Evolutionary conservation across 345 rosid genomes (phyloP).

Genomic region (Orychophragmus violaceus): DNA sequence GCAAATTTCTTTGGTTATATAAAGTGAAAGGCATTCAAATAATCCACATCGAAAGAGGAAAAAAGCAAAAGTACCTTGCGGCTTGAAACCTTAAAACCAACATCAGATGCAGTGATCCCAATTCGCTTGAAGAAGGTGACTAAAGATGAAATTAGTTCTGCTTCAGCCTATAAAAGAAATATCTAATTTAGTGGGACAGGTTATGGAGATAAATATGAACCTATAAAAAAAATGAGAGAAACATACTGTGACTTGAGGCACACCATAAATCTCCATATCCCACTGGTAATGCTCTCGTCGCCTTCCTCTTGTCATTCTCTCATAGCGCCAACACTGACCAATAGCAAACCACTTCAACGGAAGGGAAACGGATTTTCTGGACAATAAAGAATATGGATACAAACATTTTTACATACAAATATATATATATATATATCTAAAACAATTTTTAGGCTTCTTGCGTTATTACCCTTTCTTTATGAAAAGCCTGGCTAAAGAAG

Average conservation of each 20-base stretch:
- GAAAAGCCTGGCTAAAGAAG: constrained; percentile 89
- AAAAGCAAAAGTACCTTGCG: constrained; percentile 55
- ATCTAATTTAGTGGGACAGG: too few species aligned
- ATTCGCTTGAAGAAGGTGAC: constrained; percentile 72
- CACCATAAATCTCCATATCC: constrained; percentile 99
- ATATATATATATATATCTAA: too few species aligned
- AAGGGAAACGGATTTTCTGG: constrained; percentile 81
- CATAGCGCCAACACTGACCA: constrained; percentile 98
- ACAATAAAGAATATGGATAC: constrained; percentile 55
- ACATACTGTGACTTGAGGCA: constrained; percentile 74
- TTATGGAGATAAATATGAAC: too few species aligned
- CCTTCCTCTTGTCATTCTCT: constrained; percentile 95
- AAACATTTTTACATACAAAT: too few species aligned
- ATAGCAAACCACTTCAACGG: constrained; percentile 96
- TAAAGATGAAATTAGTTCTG: constrained; percentile 82
- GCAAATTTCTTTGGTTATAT: neutral
- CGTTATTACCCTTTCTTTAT: constrained; percentile 80
- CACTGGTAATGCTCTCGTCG: constrained; percentile 98
- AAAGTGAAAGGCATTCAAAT: neutral
- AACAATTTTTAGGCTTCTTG: neutral
- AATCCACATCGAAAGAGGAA: neutral
- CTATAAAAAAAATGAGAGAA: constrained; percentile 37
- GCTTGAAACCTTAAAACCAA: constrained; percentile 91
- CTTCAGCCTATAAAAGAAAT: constrained; percentile 70
- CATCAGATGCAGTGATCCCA: constrained; percentile 79